Evolutionary conservation across 768 basidiomycete species (phyloP).

Genomic region (Exidia glandulosa): DNA sequence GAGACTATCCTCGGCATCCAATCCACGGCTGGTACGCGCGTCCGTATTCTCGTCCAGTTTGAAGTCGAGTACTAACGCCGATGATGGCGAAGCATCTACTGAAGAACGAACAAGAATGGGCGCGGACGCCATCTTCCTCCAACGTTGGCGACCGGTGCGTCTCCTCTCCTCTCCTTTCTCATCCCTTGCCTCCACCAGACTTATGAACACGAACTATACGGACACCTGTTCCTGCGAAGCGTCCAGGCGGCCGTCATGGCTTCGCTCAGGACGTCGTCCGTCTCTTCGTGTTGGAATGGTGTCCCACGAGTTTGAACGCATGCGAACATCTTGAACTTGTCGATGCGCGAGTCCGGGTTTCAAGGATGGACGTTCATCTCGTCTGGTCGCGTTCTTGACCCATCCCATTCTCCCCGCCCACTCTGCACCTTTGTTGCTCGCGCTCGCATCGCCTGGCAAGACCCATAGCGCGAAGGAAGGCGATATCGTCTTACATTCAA

Average conservation of each 20-base stretch:
- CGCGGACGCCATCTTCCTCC: constrained; percentile 25
- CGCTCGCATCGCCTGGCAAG: constrained; percentile 39
- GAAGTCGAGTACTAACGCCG: too few species aligned
- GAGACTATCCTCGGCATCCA: constrained; percentile 83
- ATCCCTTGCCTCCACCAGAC: constrained; percentile 35
- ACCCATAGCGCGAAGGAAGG: constrained; percentile 33
- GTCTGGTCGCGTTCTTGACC: too few species aligned
- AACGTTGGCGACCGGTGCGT: constrained; percentile 68
- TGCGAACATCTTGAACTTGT: constrained; percentile 61
- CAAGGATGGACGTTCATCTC: constrained; percentile 26
- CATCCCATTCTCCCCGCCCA: too few species aligned
- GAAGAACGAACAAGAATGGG: constrained; percentile 30
- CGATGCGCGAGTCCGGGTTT: constrained; percentile 68
- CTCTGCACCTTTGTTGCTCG: background rate
- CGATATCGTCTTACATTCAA: constrained; percentile 35
- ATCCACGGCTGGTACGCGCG: constrained; percentile 66
- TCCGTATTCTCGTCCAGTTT: too few species aligned
- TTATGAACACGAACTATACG: constrained; percentile 54
- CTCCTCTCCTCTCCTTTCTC: constrained; percentile 31
- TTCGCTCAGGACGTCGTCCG: constrained; percentile 41
- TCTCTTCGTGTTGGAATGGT: background rate
- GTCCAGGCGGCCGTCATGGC: constrained; percentile 77
- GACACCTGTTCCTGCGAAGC: constrained; percentile 56
- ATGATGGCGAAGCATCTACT: constrained; percentile 72
- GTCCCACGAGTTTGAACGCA: constrained; percentile 24